phyloP scores from a whole-genome alignment of 192 early-diverging fungal species.

The Funneliformis geosporum region DNA sequence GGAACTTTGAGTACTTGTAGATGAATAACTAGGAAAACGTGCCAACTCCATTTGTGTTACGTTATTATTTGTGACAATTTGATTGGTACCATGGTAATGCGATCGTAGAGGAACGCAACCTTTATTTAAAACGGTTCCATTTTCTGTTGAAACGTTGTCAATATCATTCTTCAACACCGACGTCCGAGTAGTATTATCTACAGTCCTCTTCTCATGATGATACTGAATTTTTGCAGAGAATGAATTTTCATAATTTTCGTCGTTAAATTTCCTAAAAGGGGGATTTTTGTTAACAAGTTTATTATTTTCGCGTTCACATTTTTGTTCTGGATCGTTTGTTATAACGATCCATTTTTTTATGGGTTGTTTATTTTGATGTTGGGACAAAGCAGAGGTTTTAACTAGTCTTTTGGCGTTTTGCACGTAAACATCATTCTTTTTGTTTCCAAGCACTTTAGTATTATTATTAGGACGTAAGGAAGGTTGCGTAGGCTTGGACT shows the following conservation, averaged over 20 bases:
- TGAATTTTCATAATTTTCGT: background rate
- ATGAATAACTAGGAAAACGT: background rate
- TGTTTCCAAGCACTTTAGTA: background rate
- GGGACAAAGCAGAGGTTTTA: no score
- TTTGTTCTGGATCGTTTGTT: no score
- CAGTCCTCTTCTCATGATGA: background rate
- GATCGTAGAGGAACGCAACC: background rate
- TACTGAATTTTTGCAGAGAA: background rate
- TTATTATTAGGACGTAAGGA: background rate
- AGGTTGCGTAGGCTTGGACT: background rate
- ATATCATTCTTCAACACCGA: background rate
- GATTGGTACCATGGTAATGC: no score
- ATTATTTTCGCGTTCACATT: background rate
- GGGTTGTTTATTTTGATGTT: background rate
- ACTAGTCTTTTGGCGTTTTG: background rate
- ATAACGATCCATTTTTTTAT: background rate
- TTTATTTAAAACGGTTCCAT: background rate
- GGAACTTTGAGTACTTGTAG: background rate
- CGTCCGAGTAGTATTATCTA: background rate
- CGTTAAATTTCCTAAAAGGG: background rate
- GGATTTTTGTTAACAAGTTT: background rate
- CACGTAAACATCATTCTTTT: background rate
- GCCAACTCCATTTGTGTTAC: background rate
- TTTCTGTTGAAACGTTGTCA: background rate
- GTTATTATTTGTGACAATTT: no score